These are phyloP conservation scores for Mycosphaerelloides madeirae DNA, from an alignment of 2,329 filamentous ascomycete genomes.

Conservation along the genomic window DNA sequence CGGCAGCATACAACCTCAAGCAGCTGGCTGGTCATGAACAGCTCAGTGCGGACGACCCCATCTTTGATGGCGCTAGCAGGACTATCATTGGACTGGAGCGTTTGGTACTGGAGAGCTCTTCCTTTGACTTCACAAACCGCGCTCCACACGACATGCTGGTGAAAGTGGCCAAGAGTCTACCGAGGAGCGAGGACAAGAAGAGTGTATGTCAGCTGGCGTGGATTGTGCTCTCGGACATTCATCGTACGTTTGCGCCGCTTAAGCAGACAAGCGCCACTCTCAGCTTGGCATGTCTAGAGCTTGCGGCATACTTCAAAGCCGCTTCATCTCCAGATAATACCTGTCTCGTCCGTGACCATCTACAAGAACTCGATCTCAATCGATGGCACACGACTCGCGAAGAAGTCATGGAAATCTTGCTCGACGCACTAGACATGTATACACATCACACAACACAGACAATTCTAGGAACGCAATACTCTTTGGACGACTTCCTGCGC, in stretches of 20 bases:
- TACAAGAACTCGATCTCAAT: slow-evolving; percentile 43
- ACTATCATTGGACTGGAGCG: slow-evolving; percentile 85
- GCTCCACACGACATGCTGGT: slow-evolving; percentile 80
- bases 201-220: slow-evolving; percentile 58
- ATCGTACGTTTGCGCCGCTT: slow-evolving; percentile 86
- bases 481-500: slow-evolving; percentile 74
- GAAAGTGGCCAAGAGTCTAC: slow-evolving; percentile 55
- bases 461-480: slow-evolving; percentile 66
- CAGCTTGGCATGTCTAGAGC: slow-evolving; percentile 74
- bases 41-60: slow-evolving; percentile 72
- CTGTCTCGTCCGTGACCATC: slow-evolving; percentile 17
- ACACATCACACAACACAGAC: slow-evolving; percentile 75
- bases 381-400: slow-evolving; percentile 42
- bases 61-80: slow-evolving; percentile 74
- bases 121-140: slow-evolving; percentile 88
- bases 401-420: slow-evolving; percentile 67
- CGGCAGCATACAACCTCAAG: slow-evolving; percentile 83
- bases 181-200: slow-evolving; percentile 45
- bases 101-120: slow-evolving; percentile 84
- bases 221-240: slow-evolving; percentile 79
- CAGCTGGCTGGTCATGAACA: slow-evolving; percentile 58
- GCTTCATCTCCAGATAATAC: slow-evolving; percentile 14
- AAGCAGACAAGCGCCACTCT: slow-evolving; percentile 86
- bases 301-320: slow-evolving; percentile 62
- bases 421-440: slow-evolving; percentile 89